Conservation (phyloP, 2,329 filamentous ascomycete genomes). For the Thelonectria discophora region DNA sequence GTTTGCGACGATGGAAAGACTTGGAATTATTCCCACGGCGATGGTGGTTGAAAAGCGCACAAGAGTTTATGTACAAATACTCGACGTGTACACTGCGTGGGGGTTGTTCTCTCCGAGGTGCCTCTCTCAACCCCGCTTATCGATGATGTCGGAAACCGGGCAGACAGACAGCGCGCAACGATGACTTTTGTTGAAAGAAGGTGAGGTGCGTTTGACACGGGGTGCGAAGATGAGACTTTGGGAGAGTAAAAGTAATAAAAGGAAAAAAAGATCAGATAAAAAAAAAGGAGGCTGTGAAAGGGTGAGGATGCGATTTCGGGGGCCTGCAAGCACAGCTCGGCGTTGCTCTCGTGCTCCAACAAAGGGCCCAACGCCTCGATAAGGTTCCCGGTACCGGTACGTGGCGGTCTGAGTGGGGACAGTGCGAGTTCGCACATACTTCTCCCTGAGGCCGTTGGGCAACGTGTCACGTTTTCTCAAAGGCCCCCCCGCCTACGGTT, state of each 20-base stretch:
- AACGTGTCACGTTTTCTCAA: constrained; percentile 11
- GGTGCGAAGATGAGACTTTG: not conserved
- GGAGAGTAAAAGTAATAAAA: constrained; percentile 20
- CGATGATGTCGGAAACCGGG: constrained; percentile 18
- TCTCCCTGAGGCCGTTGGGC: not conserved
- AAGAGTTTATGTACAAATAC: constrained; percentile 6
- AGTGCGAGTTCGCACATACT: constrained; percentile 33
- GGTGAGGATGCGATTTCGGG: constrained; percentile 37
- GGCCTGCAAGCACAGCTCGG: constrained; percentile 27
- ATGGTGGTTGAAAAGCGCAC: constrained; percentile 10
- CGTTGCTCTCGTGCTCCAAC: constrained; percentile 36
- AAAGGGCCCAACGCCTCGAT: constrained; percentile 39
- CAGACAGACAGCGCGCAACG: constrained; percentile 15
- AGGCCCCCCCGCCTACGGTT: not conserved
- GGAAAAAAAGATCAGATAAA: constrained; percentile 6
- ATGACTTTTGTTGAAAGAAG: constrained; percentile 25
- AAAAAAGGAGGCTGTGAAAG: constrained; percentile 30
- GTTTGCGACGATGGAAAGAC: constrained; percentile 14
- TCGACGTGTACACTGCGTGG: constrained; percentile 3
- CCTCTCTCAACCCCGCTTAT: constrained; percentile 33
- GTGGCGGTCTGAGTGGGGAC: constrained; percentile 20
- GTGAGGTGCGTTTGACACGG: not conserved
- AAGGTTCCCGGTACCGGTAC: constrained; percentile 36
- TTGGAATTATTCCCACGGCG: not conserved
- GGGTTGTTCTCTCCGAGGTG: not conserved